These are phyloP conservation scores for Monilinia vaccinii-corymbosi DNA, from an alignment of 2,329 filamentous ascomycete genomes.

Conservation along the genomic window DNA sequence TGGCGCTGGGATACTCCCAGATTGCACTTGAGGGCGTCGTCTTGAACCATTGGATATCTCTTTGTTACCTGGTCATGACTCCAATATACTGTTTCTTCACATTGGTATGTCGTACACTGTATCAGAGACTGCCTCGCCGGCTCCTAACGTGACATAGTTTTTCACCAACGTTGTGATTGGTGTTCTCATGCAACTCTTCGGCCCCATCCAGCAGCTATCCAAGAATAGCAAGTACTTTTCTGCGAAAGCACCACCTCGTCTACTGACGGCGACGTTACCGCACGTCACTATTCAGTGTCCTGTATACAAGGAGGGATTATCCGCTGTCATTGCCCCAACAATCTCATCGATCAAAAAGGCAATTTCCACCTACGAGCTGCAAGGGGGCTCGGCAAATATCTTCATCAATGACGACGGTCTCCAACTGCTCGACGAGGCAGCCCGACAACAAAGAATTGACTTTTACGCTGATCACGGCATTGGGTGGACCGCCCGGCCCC, in stretches of 20 bases:
- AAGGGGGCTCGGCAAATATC: slow-evolving; percentile 67
- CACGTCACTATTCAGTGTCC: slow-evolving; percentile 80
- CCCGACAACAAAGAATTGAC: slow-evolving; percentile 52
- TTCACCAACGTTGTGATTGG: slow-evolving; percentile 72
- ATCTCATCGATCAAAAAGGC: slow-evolving; percentile 69
- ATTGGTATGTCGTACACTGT: slow-evolving; percentile 31
- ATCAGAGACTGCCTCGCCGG: not conserved
- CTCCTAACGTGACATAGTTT: slow-evolving; percentile 36
- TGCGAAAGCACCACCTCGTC: slow-evolving; percentile 54
- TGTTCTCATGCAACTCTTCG: slow-evolving; percentile 65
- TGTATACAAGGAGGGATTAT: slow-evolving; percentile 78
- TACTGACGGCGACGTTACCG: slow-evolving; percentile 49
- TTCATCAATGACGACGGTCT: slow-evolving; percentile 70
- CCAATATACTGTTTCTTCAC: slow-evolving; percentile 74
- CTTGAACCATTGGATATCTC: slow-evolving; percentile 51
- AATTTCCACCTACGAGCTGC: slow-evolving; percentile 69
- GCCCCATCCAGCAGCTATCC: slow-evolving; percentile 63
- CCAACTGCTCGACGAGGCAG: slow-evolving; percentile 55
- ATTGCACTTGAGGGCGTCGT: slow-evolving; percentile 60
- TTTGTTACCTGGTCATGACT: slow-evolving; percentile 55
- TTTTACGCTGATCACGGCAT: slow-evolving; percentile 63
- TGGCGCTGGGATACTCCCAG: slow-evolving; percentile 62
- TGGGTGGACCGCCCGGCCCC: slow-evolving; percentile 60
- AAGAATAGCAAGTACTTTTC: slow-evolving; percentile 78
- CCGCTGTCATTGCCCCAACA: slow-evolving; percentile 65